A percentile compares a stretch with the other conserved stretches of the same genome.
Conservation (phyloP, 345 rosid genomes). For the Gossypium turneri region DNA sequence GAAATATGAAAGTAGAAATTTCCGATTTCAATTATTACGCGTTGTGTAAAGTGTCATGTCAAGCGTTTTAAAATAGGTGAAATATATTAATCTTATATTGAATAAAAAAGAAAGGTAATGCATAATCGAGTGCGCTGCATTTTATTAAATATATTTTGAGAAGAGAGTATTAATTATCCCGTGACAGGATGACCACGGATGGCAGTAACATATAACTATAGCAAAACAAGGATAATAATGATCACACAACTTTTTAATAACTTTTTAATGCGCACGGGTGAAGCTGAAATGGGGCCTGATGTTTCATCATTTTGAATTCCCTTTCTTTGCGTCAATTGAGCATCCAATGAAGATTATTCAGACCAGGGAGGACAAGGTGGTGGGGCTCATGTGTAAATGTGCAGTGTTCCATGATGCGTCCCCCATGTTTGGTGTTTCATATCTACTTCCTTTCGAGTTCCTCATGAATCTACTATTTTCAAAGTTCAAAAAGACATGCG, state of each 20-base stretch:
- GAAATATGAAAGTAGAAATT: background rate
- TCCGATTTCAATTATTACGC: too few species aligned
- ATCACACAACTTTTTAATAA: slow-evolving; percentile 25
- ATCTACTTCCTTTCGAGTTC: background rate
- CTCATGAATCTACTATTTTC: background rate
- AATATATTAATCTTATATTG: background rate
- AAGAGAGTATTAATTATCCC: too few species aligned
- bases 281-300: slow-evolving; percentile 25
- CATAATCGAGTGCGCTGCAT: too few species aligned
- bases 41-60: too few species aligned
- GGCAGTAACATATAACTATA: background rate
- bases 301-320: slow-evolving; percentile 6
- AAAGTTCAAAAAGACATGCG: background rate
- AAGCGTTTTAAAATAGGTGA: too few species aligned
- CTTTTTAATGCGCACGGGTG: slow-evolving; percentile 36
- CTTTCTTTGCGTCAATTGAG: background rate
- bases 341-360: slow-evolving; percentile 17
- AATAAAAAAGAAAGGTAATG: too few species aligned
- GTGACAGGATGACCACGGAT: too few species aligned
- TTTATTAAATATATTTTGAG: too few species aligned
- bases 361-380: slow-evolving; percentile 25
- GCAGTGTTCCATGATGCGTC: background rate
- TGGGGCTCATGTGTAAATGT: slow-evolving; percentile 23
- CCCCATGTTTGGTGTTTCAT: background rate
- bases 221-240: slow-evolving; percentile 9